Base-by-base conservation (phyloP, 2,329 filamentous ascomycete species). In the Colletotrichum limetticola region DNA sequence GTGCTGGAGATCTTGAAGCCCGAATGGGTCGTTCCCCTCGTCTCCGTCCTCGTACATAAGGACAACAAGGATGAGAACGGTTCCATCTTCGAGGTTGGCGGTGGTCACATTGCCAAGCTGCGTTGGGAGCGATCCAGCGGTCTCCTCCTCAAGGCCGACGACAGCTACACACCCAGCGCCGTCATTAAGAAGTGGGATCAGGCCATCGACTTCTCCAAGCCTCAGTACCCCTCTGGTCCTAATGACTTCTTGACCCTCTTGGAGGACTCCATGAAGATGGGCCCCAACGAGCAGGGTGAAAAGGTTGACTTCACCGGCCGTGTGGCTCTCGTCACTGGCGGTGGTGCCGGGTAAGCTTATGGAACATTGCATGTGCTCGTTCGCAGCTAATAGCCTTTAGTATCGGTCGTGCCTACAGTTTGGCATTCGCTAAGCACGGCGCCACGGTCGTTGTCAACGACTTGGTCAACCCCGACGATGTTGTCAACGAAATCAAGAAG, bases 51-150 rank as follows among this genome's bases (percentile, higher is more conserved):
- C 63, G 93, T 94, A 56, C 95, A 98, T 89, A 91, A 93, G 80
- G 94, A 90, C 79, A 97, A 97, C 87, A 92, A 89, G 8, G 83
- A 85, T 60, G 96, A 98, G 88, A 96, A 90, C 59, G 97, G 97
- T 75, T 88, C 91, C 74, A 98, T 98, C 82, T 98, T 95, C 83
- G 97, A 98, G 86, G 94, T 94, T 76, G 97, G 97, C 74, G 97
- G 94, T 81, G 97, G 96, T 69, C 95, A 97, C 85, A 86, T 97
- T 71, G 94, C 96, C 77, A 98, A 98, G 89, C 85, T 98, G 72
- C 91, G 97, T 80, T 99, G 97, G 97, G 94, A 99, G 89, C 93
- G 97, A 76, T 92, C 97, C 68, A 92, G 91, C 82, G 97, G 97
- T 84, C 93, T 94, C 74, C 89, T 98, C 52, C 90, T 98, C 80